Percentiles rank a stretch among this genome's conserved stretches.
Evolutionary conservation across 2,329 filamentous ascomycete species (phyloP).

Genomic region (Grosmannia huntii): DNA sequence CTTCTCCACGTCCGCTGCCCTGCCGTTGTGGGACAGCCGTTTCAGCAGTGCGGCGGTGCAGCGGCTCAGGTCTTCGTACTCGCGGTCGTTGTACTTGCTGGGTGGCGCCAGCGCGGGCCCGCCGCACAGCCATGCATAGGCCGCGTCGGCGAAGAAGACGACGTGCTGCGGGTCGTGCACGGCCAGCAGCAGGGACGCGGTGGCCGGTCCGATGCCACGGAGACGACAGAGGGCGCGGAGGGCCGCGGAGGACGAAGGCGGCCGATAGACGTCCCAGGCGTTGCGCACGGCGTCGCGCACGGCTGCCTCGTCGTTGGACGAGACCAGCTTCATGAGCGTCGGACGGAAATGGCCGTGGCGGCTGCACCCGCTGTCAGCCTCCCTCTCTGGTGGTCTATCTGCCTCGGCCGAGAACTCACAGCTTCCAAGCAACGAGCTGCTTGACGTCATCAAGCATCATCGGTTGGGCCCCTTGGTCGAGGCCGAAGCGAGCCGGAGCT

Average conservation of each 20-base stretch:
- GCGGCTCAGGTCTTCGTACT: constrained; percentile 47
- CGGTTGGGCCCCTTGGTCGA: constrained; percentile 18
- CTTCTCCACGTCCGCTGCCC: constrained; percentile 52
- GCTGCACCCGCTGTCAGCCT: background rate
- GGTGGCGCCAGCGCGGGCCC: constrained; percentile 28
- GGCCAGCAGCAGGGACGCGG: constrained; percentile 60
- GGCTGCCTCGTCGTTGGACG: constrained; percentile 41
- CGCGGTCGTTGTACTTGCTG: constrained; percentile 58
- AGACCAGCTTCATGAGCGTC: constrained; percentile 45
- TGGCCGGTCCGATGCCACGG: constrained; percentile 69
- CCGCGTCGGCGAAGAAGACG: constrained; percentile 72
- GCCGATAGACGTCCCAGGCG: constrained; percentile 29
- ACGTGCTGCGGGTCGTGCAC: constrained; percentile 45
- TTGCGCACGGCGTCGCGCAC: constrained; percentile 36
- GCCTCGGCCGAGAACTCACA: constrained; percentile 32
- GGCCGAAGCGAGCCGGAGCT: constrained; percentile 33
- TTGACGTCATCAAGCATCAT: constrained; percentile 47
- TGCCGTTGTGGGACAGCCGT: constrained; percentile 29
- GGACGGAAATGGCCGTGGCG: constrained; percentile 52
- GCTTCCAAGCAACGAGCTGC: constrained; percentile 55
- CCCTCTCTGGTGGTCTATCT: too few species aligned
- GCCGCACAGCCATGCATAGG: constrained; percentile 58
- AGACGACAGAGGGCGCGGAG: constrained; percentile 37
- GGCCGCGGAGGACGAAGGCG: constrained; percentile 29
- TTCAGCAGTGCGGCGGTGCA: constrained; percentile 28